Evolutionary conservation across 2,329 filamentous ascomycete genomes (phyloP).

Genomic region (Colletotrichum kahawae): DNA sequence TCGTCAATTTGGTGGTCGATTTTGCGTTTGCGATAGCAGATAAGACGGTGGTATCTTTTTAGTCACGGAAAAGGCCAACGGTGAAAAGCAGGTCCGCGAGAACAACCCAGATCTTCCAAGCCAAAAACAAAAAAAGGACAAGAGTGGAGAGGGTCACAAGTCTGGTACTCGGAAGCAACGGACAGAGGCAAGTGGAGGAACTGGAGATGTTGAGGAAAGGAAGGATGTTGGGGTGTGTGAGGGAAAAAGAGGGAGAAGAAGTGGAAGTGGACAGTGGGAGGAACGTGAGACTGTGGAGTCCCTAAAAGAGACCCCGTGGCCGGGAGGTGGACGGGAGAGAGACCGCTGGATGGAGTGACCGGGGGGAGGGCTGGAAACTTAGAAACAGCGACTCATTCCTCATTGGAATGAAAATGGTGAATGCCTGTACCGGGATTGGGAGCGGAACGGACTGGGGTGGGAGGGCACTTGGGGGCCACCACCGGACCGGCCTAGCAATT

Average conservation of each 20-base stretch:
- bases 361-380: neutral
- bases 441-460: neutral
- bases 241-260: conserved; percentile 18
- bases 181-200: neutral
- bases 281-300: conserved; percentile 18
- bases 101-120: conserved; percentile 4
- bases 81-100: neutral
- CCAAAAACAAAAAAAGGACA: neutral
- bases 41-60: conserved; percentile 1
- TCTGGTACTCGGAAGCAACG: neutral
- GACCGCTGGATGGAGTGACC: neutral
- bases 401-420: neutral
- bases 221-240: conserved; percentile 1
- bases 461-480: neutral
- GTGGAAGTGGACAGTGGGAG: conserved; percentile 5
- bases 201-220: neutral
- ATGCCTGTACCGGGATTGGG: conserved; percentile 1
- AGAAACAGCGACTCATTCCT: conserved; percentile 14
- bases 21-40: neutral
- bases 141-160: neutral
- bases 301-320: conserved; percentile 14
- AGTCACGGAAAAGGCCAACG: neutral
- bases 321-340: neutral
- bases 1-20: neutral
- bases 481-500: neutral